Percentiles rank a stretch among this genome's conserved stretches.
Evolutionary conservation across 2,329 filamentous ascomycete genomes (phyloP).

Genomic region (Cladosporium sphaerospermum): DNA sequence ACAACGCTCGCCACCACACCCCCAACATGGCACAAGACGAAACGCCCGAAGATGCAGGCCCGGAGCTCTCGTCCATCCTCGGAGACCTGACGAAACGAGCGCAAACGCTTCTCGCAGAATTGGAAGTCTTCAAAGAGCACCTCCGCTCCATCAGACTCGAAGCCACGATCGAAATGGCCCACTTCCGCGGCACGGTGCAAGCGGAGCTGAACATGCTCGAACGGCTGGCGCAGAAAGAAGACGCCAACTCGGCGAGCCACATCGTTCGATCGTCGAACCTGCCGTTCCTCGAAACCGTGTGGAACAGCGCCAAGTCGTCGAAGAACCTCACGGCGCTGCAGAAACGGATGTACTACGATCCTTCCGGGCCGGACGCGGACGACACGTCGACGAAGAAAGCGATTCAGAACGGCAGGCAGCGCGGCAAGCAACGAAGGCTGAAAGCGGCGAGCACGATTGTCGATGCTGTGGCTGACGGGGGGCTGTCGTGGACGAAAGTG

Average conservation of each 20-base stretch:
- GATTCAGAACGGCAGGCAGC: conserved; percentile 19
- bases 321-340: conserved; percentile 52
- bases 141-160: conserved; percentile 31
- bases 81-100: conserved; percentile 33
- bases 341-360: conserved; percentile 47
- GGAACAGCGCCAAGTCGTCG: conserved; percentile 55
- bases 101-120: conserved; percentile 34
- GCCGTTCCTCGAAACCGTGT: conserved; percentile 58
- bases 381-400: background rate
- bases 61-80: conserved; percentile 13
- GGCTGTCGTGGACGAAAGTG: conserved; percentile 62
- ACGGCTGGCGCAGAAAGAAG: conserved; percentile 22
- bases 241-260: conserved; percentile 36
- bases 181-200: conserved; percentile 30
- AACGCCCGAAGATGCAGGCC: background rate
- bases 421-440: conserved; percentile 25
- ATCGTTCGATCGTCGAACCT: conserved; percentile 60
- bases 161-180: conserved; percentile 30
- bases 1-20: background rate
- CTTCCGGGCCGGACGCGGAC: background rate
- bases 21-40: conserved; percentile 1
- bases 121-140: conserved; percentile 35
- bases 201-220: conserved; percentile 30
- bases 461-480: conserved; percentile 59
- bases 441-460: conserved; percentile 37